phyloP scores from a whole-genome alignment of 2,329 filamentous ascomycete genomes.

The Aphanoascus verrucosus region DNA sequence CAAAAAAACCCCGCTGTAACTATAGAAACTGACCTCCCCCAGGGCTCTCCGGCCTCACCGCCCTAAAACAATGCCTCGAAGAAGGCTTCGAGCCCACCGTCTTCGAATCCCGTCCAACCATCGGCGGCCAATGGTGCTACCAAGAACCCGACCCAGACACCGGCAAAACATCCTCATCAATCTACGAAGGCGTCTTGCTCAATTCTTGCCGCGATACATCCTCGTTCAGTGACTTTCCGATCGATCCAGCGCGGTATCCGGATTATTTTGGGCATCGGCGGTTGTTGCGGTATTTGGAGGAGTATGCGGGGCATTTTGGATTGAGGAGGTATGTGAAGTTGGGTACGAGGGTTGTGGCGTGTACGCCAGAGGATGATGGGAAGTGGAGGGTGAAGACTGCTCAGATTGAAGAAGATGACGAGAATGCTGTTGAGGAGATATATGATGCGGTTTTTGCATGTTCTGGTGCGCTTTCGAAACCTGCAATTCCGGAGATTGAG shows the following conservation, averaged over 20 bases:
- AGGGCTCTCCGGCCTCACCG: conserved; percentile 29
- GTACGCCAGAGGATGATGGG: conserved; percentile 20
- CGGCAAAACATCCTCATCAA: conserved; percentile 24
- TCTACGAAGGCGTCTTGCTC: conserved; percentile 30
- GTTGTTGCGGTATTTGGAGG: conserved; percentile 28
- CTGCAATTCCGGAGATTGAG: conserved; percentile 25
- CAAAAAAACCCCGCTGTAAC: too few relatives aligned
- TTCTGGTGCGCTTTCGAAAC: conserved; percentile 26
- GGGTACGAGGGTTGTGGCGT: conserved; percentile 25
- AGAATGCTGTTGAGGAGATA: conserved; percentile 18
- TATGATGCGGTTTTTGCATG: conserved; percentile 32
- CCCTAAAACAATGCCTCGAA: conserved; percentile 33
- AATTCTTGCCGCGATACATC: conserved; percentile 33
- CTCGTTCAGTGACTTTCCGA: conserved; percentile 33
- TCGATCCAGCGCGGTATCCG: conserved; percentile 31
- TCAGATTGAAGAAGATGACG: conserved; percentile 12
- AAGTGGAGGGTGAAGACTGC: conserved; percentile 25
- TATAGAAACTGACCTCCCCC: not conserved
- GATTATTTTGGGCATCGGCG: conserved; percentile 30
- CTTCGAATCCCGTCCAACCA: conserved; percentile 27
- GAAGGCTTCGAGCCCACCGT: conserved; percentile 28
- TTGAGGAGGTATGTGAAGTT: conserved; percentile 29
- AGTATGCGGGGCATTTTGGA: conserved; percentile 31
- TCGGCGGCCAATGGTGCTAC: conserved; percentile 35
- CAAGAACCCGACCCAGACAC: conserved; percentile 21